A percentile compares a stretch with the other conserved stretches of the same genome.
These are phyloP conservation scores for Melampsora abietis-canadensis DNA, from an alignment of 1,284 basidiomycete genomes.

Conservation along the genomic window DNA sequence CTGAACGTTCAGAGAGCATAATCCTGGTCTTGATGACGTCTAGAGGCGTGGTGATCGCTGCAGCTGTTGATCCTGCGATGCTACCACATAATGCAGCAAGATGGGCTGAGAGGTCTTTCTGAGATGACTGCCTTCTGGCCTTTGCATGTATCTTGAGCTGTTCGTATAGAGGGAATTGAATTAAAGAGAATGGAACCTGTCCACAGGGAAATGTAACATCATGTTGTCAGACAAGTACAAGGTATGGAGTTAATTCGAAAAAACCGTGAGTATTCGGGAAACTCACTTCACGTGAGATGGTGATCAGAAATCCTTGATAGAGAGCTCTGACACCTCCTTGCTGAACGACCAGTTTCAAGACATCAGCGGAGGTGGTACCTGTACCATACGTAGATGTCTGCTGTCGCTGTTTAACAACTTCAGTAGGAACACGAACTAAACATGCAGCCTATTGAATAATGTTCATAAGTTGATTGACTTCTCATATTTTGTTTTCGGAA, in stretches of 20 bases:
- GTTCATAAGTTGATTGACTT: not conserved
- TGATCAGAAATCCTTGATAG: conserved; percentile 74
- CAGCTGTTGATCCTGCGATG: conserved; percentile 83
- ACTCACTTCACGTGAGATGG: conserved; percentile 70
- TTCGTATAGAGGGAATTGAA: conserved; percentile 97
- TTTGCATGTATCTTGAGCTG: conserved; percentile 65
- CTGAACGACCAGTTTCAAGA: conserved; percentile 58
- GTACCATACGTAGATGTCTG: conserved; percentile 70
- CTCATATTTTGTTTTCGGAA: not conserved
- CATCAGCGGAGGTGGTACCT: conserved; percentile 57
- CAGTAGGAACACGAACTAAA: conserved; percentile 86
- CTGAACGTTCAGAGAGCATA: conserved; percentile 78
- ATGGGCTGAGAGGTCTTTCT: conserved; percentile 74
- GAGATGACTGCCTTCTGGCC: conserved; percentile 55
- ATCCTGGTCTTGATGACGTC: conserved; percentile 96
- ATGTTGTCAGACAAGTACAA: not conserved
- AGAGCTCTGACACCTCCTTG: conserved; percentile 67
- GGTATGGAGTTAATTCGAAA: not conserved
- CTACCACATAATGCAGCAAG: conserved; percentile 74
- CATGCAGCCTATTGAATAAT: conserved; percentile 68
- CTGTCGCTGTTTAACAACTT: conserved; percentile 82
- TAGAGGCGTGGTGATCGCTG: conserved; percentile 84
- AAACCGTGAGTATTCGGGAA: not conserved
- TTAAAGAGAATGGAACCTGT: conserved; percentile 92
- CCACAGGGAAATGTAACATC: conserved; percentile 22